Conservation (phyloP, 345 rosid genomes). For the Brassica juncea region DNA sequence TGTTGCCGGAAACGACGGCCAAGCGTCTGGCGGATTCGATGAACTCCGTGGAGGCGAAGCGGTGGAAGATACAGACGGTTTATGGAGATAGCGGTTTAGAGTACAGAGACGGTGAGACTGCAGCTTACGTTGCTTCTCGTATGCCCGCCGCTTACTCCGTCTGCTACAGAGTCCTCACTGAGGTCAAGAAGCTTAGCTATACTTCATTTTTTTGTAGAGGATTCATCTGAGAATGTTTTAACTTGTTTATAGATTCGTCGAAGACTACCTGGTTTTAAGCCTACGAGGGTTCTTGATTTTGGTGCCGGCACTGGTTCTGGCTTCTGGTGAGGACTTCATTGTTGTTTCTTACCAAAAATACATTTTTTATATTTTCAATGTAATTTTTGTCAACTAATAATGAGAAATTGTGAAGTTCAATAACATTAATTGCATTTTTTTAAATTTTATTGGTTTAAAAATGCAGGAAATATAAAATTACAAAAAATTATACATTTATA, state of each 20-base stretch:
- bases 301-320: conserved; percentile 98
- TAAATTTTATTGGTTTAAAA: no score
- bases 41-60: conserved; percentile 72
- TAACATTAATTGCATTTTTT: no score
- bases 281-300: conserved; percentile 76
- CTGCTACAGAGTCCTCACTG: conserved; percentile 74
- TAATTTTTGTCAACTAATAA: no score
- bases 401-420: no score
- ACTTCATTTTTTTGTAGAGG: no score
- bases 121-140: conserved; percentile 90
- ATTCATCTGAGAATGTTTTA: not conserved
- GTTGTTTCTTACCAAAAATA: not conserved
- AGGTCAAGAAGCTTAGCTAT: conserved; percentile 33
- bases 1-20: conserved; percentile 53
- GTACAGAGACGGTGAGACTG: conserved; percentile 78
- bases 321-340: conserved; percentile 63
- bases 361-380: no score
- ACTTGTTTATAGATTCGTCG: conserved; percentile 54
- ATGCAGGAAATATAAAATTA: no score
- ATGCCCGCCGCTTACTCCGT: conserved; percentile 97
- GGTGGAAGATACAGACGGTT: conserved; percentile 86
- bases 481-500: no score
- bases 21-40: conserved; percentile 77
- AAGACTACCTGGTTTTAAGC: conserved; percentile 73
- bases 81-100: conserved; percentile 83